Evolutionary conservation across 768 basidiomycete species (phyloP).

Genomic region (Termitomyces sp.): DNA sequence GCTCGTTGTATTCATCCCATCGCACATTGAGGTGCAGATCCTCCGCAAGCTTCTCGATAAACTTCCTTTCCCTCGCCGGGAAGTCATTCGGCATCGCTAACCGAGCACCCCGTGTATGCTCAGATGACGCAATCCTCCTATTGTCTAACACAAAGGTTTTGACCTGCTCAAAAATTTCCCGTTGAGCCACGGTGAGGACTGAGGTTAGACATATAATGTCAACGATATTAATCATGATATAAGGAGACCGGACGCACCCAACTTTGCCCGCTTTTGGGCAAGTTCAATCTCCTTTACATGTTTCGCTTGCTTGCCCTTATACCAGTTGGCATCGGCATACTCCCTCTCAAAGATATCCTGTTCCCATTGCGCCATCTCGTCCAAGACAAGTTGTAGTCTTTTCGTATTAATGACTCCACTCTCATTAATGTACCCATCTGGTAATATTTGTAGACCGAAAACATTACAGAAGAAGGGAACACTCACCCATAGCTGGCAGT

Average conservation of each 20-base stretch:
- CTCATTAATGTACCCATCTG: constrained; percentile 93
- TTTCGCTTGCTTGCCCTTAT: constrained; percentile 87
- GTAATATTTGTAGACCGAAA: background rate
- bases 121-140: constrained; percentile 23
- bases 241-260: constrained; percentile 45
- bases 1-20: constrained; percentile 94
- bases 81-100: constrained; percentile 75
- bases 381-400: constrained; percentile 78
- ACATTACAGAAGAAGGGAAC: background rate
- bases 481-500: constrained; percentile 65
- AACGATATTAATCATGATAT: background rate
- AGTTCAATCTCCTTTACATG: constrained; percentile 60
- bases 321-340: constrained; percentile 86
- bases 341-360: constrained; percentile 89
- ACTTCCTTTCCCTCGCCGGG: constrained; percentile 72
- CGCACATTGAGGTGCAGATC: constrained; percentile 72
- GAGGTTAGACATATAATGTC: background rate
- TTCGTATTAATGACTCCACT: constrained; percentile 73
- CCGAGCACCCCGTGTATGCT: constrained; percentile 29
- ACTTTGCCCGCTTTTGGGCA: constrained; percentile 47
- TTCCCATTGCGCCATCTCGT: constrained; percentile 88
- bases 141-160: constrained; percentile 63
- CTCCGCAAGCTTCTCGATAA: constrained; percentile 69
- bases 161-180: constrained; percentile 73
- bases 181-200: constrained; percentile 73